Conservation (phyloP, 164 flowering plant species). For the Tetracentron sinense region DNA sequence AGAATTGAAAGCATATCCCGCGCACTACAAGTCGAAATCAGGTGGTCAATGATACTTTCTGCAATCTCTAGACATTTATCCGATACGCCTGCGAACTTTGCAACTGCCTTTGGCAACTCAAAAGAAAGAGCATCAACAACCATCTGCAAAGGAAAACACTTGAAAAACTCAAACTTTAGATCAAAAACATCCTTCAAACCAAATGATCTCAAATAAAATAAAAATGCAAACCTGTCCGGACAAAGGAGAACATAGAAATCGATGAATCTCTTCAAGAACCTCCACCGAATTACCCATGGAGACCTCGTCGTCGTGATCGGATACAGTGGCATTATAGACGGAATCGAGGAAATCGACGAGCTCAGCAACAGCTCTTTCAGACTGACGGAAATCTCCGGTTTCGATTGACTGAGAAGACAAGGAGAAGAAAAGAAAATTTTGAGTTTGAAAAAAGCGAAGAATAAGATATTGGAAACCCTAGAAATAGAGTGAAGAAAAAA, state of each 20-base stretch:
- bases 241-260: slow-evolving; percentile 34
- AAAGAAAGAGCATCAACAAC: slow-evolving; percentile 59
- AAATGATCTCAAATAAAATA: background rate
- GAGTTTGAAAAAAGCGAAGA: background rate
- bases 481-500: background rate
- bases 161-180: background rate
- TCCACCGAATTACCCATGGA: slow-evolving; percentile 25
- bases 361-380: slow-evolving; percentile 24
- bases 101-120: slow-evolving; percentile 63
- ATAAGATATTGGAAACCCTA: background rate
- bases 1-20: slow-evolving; percentile 76
- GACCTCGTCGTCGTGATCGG: slow-evolving; percentile 24
- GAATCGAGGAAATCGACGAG: slow-evolving; percentile 44
- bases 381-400: slow-evolving; percentile 28
- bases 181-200: background rate
- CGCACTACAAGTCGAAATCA: slow-evolving; percentile 50
- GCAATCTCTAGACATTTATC: slow-evolving; percentile 37
- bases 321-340: slow-evolving; percentile 21
- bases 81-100: slow-evolving; percentile 51
- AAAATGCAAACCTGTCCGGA: slow-evolving; percentile 47
- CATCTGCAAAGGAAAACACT: slow-evolving; percentile 27
- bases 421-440: background rate
- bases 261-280: slow-evolving; percentile 38
- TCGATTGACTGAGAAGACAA: slow-evolving; percentile 32
- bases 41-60: slow-evolving; percentile 33